Conservation (phyloP, 108 stramenopile genomes). For the Thalassiosira profunda region DNA sequence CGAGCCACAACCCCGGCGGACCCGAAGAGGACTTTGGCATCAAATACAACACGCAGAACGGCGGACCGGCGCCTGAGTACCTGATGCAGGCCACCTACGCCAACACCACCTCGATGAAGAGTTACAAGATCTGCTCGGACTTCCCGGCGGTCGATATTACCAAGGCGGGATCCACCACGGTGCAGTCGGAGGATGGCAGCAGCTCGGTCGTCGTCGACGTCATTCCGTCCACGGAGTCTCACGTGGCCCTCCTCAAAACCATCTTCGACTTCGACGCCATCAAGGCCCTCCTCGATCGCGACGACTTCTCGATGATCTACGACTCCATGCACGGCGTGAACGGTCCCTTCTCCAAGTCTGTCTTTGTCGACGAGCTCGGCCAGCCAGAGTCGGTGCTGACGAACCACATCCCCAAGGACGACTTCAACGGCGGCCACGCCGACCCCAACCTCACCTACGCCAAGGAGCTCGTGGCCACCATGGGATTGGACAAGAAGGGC, state of each 20-base stretch:
- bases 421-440: slow-evolving; percentile 98
- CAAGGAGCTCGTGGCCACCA: slow-evolving; percentile 92
- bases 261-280: slow-evolving; percentile 98
- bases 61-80: slow-evolving; percentile 97
- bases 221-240: slow-evolving; percentile 79
- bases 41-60: slow-evolving; percentile 99
- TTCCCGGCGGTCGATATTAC: slow-evolving; percentile 94
- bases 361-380: slow-evolving; percentile 96
- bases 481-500: slow-evolving; percentile 94
- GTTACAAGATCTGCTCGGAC: slow-evolving; percentile 91
- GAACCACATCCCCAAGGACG: slow-evolving; percentile 95
- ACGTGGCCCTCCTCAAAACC: slow-evolving; percentile 93
- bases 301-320: slow-evolving; percentile 97
- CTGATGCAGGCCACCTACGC: slow-evolving; percentile 94
- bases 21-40: slow-evolving; percentile 99
- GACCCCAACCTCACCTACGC: slow-evolving; percentile 99
- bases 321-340: slow-evolving; percentile 99
- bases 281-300: slow-evolving; percentile 91
- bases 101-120: slow-evolving; percentile 89
- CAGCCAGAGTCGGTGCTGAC: slow-evolving; percentile 78
- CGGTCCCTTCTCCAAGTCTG: slow-evolving; percentile 96
- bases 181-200: slow-evolving; percentile 82
- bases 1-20: slow-evolving; percentile 99
- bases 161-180: slow-evolving; percentile 71
- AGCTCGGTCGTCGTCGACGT: slow-evolving; percentile 92